Evolutionary conservation across 2,329 filamentous ascomycete genomes (phyloP), one percentile per base, ranked within the genome.

Genomic region (Domatiomyces globalis): DNA sequence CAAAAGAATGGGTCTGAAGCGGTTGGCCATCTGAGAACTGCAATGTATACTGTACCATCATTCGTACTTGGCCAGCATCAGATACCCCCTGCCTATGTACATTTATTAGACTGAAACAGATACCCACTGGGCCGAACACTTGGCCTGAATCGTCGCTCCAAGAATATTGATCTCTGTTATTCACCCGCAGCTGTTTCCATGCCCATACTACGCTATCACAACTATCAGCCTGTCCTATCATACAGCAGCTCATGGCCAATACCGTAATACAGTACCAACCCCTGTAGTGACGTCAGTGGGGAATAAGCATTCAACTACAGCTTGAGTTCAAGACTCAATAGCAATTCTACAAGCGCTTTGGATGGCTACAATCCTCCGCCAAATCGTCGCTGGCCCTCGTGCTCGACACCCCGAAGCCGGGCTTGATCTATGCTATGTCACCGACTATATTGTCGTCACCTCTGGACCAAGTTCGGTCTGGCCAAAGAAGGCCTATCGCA

Each of bases 371-470:
- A 70, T 96, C 55, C 77, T 96, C 59, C 85, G 90, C 61, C 87
- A 94, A 66, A 86, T 96, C 57, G 87, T 96, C 56, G 88, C 92
- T 45, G 84, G 89, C 8, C 90, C 92, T 10, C 81, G 92, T 58
- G 75, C 83, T 54, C 80, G 83, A 61, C 89, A 96, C 65, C 77
- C 85, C 27, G 90, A 95, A 71, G 84, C 90, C 6, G 85, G 85
- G 5, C 76, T 98, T 22, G 92, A 98, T 66, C 77, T 98, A 45
- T 96, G 90, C 74, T 98, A 98, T 68, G 89, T 96, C 36, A 94
- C 88, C 0, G 81, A 89, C 62, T 80, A 85, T 62, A 86, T 82
- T 57, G 76, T 79, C 59, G 75, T 70, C 55, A 95, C 89, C 42
- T 96, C 90, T 5, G 90, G 92, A 4, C 92, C 92, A 1, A 87